A percentile compares a stretch with the other conserved stretches of the same genome.
Evolutionary conservation across 2,329 filamentous ascomycete genomes (phyloP).

Genomic region (Xenoacremonium recifei): DNA sequence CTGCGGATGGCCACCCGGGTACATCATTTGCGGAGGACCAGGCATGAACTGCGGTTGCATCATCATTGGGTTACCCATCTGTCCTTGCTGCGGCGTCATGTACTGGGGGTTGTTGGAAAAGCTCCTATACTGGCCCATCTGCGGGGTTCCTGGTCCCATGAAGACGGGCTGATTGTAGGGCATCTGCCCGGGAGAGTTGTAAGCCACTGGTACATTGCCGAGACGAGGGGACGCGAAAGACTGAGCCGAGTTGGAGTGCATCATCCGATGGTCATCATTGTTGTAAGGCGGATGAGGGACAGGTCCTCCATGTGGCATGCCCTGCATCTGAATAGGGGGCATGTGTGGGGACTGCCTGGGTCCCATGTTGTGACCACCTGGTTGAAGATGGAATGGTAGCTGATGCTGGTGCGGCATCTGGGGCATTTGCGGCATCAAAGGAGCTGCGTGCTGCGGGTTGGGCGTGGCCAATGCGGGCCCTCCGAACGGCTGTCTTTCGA

Average conservation of each 20-base stretch:
- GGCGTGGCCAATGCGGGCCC: constrained; percentile 63
- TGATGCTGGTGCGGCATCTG: constrained; percentile 82
- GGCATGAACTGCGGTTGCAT: constrained; percentile 71
- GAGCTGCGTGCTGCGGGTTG: constrained; percentile 65
- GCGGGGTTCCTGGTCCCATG: constrained; percentile 66
- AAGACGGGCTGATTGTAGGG: constrained; percentile 72
- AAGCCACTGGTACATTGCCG: constrained; percentile 67
- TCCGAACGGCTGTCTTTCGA: constrained; percentile 65
- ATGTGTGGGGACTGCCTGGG: constrained; percentile 73
- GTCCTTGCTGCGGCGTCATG: constrained; percentile 65
- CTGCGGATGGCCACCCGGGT: constrained; percentile 63
- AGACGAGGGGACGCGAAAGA: constrained; percentile 84
- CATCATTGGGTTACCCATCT: constrained; percentile 81
- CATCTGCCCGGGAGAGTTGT: constrained; percentile 69
- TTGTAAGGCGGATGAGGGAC: constrained; percentile 65
- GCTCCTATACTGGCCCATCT: constrained; percentile 68
- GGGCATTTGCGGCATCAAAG: constrained; percentile 73
- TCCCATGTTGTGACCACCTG: constrained; percentile 65
- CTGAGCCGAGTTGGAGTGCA: constrained; percentile 78
- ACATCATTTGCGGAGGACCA: constrained; percentile 82
- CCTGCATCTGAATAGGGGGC: constrained; percentile 74
- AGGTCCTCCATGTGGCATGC: constrained; percentile 67
- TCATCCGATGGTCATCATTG: constrained; percentile 85
- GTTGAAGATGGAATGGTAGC: constrained; percentile 78
- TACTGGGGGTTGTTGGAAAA: constrained; percentile 71